Base-by-base conservation (phyloP, 495 filamentous ascomycete species). In the Penicillium chermesinum region DNA sequence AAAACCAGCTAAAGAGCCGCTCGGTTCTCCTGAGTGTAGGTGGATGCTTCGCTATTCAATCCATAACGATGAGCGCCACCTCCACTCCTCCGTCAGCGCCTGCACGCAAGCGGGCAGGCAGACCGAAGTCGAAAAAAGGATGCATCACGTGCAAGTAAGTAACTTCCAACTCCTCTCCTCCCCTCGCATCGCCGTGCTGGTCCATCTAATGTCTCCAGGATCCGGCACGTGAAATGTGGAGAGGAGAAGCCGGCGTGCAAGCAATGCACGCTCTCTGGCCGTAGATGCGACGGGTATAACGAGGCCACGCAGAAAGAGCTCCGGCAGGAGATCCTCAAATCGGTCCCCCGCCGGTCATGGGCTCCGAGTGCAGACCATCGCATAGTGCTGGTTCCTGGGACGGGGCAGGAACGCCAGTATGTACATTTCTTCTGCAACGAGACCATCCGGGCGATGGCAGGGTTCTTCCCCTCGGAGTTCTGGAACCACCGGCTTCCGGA, bases 401-500 rank as follows among this genome's bases (percentile, higher is more conserved):
- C 50, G 5, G 46, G 54, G 9, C 39, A 59, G 34, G 59, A 63
- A 41, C 53, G 51, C 10, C 43, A 63, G 14, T 53, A 55, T 22
- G 46, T 63, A 9, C 46, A 63, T 9, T 47, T 54, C 17, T 63
- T 63, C 49, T 63, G 51, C 21, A 47, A 41, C 6, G 50, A 59
- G 10, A 42, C 51, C 5, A 36, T 51, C 0, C 22, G 25, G 15
- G 46, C 48, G 7, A 58, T 86, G 37, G 78, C 78, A 3, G 83
- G 83, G 0, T 83, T 79, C 59, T 84, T 84, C 47, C 68, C 76
- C 41, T 81, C 76, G 2, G 73, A 74, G 3, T 79, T 85, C 44
- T 86, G 81, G 83, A 71, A 12, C 61, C 63, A 21, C 61, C 50
- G 66, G 1, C 50, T 85, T 2, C 62, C 82, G 18, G 78, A 81